These are phyloP conservation scores for Pistacia integerrima DNA, from an alignment of 345 rosid species.

Conservation along the genomic window DNA sequence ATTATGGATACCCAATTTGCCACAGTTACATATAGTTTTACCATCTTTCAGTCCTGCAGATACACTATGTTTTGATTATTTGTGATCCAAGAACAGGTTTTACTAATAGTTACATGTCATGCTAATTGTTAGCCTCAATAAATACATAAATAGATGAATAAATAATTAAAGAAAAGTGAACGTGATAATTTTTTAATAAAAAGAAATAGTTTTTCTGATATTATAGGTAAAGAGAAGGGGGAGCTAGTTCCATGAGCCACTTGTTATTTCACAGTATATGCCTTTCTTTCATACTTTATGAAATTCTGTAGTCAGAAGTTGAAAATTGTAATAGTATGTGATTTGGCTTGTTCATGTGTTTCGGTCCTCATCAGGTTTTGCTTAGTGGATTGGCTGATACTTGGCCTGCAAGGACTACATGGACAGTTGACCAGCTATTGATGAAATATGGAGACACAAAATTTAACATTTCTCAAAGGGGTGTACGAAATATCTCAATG, in stretches of 20 bases:
- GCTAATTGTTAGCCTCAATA: neutral
- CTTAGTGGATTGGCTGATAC: constrained; percentile 74
- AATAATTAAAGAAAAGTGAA: neutral
- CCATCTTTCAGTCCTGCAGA: neutral
- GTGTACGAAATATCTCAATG: constrained; percentile 62
- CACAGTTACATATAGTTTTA: neutral
- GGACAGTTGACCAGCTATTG: constrained; percentile 74
- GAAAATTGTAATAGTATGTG: neutral
- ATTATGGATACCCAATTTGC: neutral
- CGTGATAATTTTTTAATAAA: neutral
- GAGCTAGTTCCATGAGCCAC: neutral
- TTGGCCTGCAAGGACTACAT: constrained; percentile 89
- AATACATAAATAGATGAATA: neutral
- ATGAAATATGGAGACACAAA: constrained; percentile 62
- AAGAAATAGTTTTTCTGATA: neutral
- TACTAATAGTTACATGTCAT: neutral
- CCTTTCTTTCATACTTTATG: neutral
- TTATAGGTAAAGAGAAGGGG: too few species aligned
- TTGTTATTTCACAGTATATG: neutral
- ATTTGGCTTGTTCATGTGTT: constrained; percentile 16
- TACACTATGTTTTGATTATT: neutral
- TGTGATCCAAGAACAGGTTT: neutral
- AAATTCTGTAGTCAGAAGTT: neutral
- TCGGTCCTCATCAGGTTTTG: constrained; percentile 55
- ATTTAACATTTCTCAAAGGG: constrained; percentile 87